phyloP scores from a whole-genome alignment of 1,284 basidiomycete species.

The Mrakiaceae sp. region DNA sequence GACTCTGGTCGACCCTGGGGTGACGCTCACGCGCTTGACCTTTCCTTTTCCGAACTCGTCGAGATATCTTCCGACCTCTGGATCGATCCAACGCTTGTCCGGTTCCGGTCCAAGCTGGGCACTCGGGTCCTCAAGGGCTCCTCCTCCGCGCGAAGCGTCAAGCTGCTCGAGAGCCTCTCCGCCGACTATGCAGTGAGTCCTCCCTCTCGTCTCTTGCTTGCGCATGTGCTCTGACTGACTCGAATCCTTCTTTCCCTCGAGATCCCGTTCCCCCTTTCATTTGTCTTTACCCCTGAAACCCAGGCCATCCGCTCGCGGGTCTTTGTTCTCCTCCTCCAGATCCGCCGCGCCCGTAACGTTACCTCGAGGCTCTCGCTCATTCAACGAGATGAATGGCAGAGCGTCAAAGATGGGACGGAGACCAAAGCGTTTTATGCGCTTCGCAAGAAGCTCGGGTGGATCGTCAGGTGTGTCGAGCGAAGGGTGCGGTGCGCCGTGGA shows the following conservation, averaged over 20 bases:
- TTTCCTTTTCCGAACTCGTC: constrained; percentile 56
- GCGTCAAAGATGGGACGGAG: constrained; percentile 1
- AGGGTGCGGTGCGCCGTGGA: no score
- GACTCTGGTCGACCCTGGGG: constrained; percentile 56
- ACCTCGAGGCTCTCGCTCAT: background rate
- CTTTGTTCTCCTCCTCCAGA: constrained; percentile 64
- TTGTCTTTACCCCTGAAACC: constrained; percentile 54
- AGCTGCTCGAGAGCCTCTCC: constrained; percentile 51
- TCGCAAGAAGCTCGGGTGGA: background rate
- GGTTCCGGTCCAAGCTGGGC: constrained; percentile 49
- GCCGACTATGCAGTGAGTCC: constrained; percentile 54
- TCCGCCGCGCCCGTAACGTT: constrained; percentile 57
- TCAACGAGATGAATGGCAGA: background rate
- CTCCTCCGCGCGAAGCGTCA: constrained; percentile 43
- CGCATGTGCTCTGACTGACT: background rate
- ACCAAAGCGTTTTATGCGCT: constrained; percentile 2
- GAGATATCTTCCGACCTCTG: constrained; percentile 43
- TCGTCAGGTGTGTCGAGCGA: background rate
- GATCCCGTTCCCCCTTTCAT: constrained; percentile 64
- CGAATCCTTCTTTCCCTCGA: constrained; percentile 9
- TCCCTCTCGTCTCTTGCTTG: background rate
- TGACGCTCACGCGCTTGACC: constrained; percentile 74
- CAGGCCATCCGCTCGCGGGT: constrained; percentile 55
- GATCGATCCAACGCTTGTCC: constrained; percentile 61
- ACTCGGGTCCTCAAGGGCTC: constrained; percentile 34